These are phyloP conservation scores for Stagonosporopsis rhizophila DNA, from an alignment of 2,329 filamentous ascomycete species.

Conservation along the genomic window DNA sequence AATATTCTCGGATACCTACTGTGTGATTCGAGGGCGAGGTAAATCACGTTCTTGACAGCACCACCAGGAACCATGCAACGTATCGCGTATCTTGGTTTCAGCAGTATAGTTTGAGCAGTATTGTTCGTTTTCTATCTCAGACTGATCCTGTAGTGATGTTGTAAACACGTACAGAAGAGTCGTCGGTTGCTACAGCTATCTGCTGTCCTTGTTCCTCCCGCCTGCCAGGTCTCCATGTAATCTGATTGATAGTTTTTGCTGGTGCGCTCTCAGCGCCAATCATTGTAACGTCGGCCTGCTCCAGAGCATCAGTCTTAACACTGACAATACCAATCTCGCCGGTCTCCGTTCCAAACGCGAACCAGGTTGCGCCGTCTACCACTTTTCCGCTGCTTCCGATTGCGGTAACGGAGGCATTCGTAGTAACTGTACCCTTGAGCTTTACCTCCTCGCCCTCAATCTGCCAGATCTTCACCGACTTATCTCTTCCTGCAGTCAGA, in stretches of 20 bases:
- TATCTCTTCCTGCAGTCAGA: constrained; percentile 89
- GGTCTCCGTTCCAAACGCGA: constrained; percentile 46
- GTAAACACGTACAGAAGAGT: constrained; percentile 50
- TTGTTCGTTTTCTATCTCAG: background rate
- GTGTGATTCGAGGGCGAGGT: too few relatives aligned
- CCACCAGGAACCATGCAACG: too few relatives aligned
- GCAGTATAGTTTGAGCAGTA: too few relatives aligned
- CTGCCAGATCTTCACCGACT: constrained; percentile 71
- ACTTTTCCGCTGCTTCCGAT: constrained; percentile 29
- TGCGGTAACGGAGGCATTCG: constrained; percentile 39
- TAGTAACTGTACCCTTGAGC: constrained; percentile 34
- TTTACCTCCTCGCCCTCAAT: constrained; percentile 32
- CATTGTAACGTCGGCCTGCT: constrained; percentile 23
- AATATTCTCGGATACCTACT: too few relatives aligned
- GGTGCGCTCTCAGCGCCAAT: constrained; percentile 28
- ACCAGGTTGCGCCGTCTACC: constrained; percentile 9
- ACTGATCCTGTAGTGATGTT: constrained; percentile 17
- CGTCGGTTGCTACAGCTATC: constrained; percentile 53
- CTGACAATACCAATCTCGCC: constrained; percentile 35
- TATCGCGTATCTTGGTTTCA: background rate
- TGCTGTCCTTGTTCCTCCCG: constrained; percentile 26
- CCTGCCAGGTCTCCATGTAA: constrained; percentile 42
- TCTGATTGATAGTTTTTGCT: constrained; percentile 41
- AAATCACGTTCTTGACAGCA: too few relatives aligned
- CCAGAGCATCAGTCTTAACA: constrained; percentile 13